These are phyloP conservation scores for Erysimum cheiranthoides DNA, from an alignment of 345 rosid species.

Conservation along the genomic window DNA sequence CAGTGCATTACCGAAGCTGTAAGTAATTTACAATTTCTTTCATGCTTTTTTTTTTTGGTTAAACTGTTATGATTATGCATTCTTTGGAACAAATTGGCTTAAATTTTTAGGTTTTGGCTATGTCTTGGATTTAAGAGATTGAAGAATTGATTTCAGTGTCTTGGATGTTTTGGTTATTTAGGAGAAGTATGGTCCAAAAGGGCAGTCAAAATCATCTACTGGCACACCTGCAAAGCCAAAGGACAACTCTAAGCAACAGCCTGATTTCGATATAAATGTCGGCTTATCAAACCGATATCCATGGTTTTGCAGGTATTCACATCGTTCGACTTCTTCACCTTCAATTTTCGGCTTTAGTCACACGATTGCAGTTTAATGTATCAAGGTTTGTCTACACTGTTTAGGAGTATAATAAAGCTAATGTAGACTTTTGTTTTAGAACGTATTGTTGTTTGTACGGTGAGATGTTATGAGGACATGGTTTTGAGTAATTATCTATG, in stretches of 20 bases:
- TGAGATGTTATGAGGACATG: background rate
- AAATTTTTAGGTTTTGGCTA: background rate
- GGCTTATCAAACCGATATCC: conserved; percentile 87
- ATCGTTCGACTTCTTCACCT: conserved; percentile 8
- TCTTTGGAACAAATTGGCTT: background rate
- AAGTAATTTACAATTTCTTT: conserved; percentile 34
- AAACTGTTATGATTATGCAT: background rate
- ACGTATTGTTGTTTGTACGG: conserved; percentile 8
- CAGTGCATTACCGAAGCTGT: conserved; percentile 95
- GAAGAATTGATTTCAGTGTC: background rate
- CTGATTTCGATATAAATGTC: conserved; percentile 70
- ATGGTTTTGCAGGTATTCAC: conserved; percentile 90
- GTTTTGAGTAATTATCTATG: conserved; percentile 18
- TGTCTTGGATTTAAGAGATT: conserved; percentile 11
- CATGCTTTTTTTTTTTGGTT: too few relatives aligned
- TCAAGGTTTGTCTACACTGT: background rate
- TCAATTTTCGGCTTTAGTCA: background rate
- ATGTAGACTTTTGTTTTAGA: conserved; percentile 18
- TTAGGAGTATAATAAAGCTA: background rate
- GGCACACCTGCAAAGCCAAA: conserved; percentile 65
- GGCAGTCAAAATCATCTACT: conserved; percentile 57
- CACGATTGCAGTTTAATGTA: background rate
- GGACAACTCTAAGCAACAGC: conserved; percentile 62
- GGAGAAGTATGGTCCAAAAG: conserved; percentile 98
- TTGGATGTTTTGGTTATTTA: conserved; percentile 38